Evolutionary conservation across 352 stramenopile species (phyloP).

Genomic region (Pythium rishiriense): DNA sequence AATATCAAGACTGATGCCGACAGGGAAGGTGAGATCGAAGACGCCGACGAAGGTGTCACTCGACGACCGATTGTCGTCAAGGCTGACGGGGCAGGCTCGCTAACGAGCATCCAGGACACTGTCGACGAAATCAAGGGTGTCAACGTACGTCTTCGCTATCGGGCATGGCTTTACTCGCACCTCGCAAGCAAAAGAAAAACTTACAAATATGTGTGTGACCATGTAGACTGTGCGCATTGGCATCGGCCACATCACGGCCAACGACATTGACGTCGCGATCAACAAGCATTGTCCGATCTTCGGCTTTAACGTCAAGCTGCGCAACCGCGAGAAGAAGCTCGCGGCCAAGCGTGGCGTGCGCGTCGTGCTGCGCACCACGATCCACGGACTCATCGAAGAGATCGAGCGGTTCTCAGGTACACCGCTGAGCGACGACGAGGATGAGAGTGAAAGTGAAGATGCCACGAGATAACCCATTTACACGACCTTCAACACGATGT

Average conservation of each 20-base stretch:
- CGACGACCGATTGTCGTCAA: conserved; percentile 78
- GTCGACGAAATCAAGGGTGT: conserved; percentile 57
- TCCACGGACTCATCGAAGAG: conserved; percentile 80
- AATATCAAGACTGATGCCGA: too few relatives aligned
- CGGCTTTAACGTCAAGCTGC: conserved; percentile 80
- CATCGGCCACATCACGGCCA: conserved; percentile 74
- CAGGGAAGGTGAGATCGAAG: neutral
- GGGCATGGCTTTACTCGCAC: too few relatives aligned
- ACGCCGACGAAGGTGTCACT: conserved; percentile 1
- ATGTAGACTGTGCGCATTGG: conserved; percentile 70
- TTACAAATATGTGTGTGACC: neutral
- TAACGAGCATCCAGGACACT: conserved; percentile 83
- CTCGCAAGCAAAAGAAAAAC: too few relatives aligned
- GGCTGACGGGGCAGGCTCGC: conserved; percentile 71
- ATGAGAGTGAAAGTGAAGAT: neutral
- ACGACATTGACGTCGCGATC: conserved; percentile 82
- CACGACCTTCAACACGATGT: neutral
- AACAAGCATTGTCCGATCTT: conserved; percentile 83
- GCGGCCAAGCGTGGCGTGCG: conserved; percentile 58
- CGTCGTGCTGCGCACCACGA: conserved; percentile 65
- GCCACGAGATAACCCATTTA: neutral
- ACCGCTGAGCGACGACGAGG: neutral
- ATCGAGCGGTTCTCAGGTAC: conserved; percentile 36
- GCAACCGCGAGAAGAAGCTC: conserved; percentile 55
- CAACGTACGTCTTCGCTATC: too few relatives aligned